Base-by-base conservation (phyloP, 1,139 yeast species). In the Hanseniaspora gamundiae region DNA sequence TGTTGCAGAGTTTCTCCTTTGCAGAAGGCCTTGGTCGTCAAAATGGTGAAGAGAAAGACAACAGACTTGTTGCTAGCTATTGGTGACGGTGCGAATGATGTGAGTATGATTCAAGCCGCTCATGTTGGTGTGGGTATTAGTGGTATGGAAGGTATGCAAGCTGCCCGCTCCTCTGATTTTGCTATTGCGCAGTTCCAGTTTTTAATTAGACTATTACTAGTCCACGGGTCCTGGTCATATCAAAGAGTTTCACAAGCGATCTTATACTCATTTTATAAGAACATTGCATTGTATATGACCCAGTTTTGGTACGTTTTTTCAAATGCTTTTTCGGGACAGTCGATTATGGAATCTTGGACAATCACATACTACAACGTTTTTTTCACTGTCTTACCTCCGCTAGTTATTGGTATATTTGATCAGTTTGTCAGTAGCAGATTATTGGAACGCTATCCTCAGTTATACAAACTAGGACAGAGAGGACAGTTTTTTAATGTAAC, bases 81-180 rank as follows among this genome's bases (percentile, higher is more conserved):
- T 58, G 99, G 99, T 44, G 99, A 91, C 65, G 99, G 98, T 53
- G 96, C 98, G 3, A 91, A 91, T 59, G 99, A 91, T 67, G 98
- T 91, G 27, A 84, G 95, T 39, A 91, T 91, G 99, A 91, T 91
- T 53, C 98, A 91, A 64, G 96, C 97, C 13, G 98, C 98, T 0
- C 95, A 91, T 62, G 95, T 91, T 42, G 99, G 99, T 48, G 94
- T 91, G 39, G 99, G 99, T 59, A 91, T 91, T 52, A 85, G 93
- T 57, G 99, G 99, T 54, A 84, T 86, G 85, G 98, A 93, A 66
- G 99, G 99, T 54, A 88, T 88, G 87, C 99, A 93, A 63, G 98
- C 98, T 8, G 97, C 98, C 0, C 74, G 98, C 62, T 80, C 94
- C 62, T 98, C 99, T 0, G 99, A 93, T 69, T 78, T 91, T 48